A percentile compares a stretch with the other conserved stretches of the same genome.
Conservation (phyloP, 2,329 filamentous ascomycete species). For the Huntiella omanensis region DNA sequence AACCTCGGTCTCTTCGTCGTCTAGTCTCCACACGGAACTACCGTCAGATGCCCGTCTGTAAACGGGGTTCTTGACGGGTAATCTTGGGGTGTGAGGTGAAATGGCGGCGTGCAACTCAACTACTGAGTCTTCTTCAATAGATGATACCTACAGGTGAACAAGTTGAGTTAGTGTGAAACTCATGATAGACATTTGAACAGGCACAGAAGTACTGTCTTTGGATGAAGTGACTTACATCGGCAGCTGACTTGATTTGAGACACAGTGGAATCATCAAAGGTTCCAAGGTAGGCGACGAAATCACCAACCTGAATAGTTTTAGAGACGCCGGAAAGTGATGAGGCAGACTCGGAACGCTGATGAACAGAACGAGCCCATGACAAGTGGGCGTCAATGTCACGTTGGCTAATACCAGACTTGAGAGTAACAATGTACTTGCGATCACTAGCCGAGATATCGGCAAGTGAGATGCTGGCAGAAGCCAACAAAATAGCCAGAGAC, state of each 20-base stretch:
- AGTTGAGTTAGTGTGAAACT: background rate
- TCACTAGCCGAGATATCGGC: conserved; percentile 13
- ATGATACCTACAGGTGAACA: conserved; percentile 8
- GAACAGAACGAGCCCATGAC: conserved; percentile 17
- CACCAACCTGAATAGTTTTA: conserved; percentile 18
- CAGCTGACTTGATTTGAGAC: conserved; percentile 20
- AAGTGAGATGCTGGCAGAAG: conserved; percentile 13
- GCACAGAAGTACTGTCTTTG: conserved; percentile 27
- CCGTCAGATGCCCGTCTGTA: background rate
- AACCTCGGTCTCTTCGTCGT: background rate
- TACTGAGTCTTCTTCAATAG: conserved; percentile 3
- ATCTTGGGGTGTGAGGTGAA: background rate
- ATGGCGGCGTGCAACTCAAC: conserved; percentile 3
- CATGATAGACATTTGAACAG: background rate
- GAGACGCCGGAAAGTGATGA: conserved; percentile 19
- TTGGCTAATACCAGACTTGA: conserved; percentile 20
- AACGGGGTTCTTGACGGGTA: background rate
- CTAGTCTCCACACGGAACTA: conserved; percentile 3
- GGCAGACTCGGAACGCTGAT: conserved; percentile 18
- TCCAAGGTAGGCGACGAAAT: conserved; percentile 24
- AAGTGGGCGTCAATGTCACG: conserved; percentile 20
- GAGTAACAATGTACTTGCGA: conserved; percentile 27
- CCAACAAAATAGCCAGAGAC: conserved; percentile 12
- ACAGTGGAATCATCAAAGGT: conserved; percentile 23
- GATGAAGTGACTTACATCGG: conserved; percentile 22